These are phyloP conservation scores for Monascus purpureus DNA, from an alignment of 495 filamentous ascomycete species.

Conservation along the genomic window DNA sequence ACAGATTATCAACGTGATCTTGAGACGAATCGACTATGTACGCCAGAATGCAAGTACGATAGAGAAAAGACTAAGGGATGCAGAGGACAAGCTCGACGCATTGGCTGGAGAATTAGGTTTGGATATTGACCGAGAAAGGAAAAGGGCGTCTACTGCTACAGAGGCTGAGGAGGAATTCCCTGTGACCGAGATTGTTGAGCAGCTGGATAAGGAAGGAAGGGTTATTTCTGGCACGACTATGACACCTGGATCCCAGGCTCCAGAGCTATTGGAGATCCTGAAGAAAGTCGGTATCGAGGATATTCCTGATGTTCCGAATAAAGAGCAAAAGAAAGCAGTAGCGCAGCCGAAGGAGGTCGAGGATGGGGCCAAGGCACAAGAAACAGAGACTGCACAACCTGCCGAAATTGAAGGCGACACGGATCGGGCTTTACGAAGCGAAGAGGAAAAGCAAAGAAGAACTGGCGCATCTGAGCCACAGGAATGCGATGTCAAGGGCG, in stretches of 20 bases:
- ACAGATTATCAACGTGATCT: slow-evolving; percentile 56
- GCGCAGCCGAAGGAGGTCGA: not conserved
- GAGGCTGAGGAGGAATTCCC: slow-evolving; percentile 36
- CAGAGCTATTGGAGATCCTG: slow-evolving; percentile 51
- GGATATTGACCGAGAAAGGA: slow-evolving; percentile 33
- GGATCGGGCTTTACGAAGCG: too few species aligned
- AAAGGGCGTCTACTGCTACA: slow-evolving; percentile 17
- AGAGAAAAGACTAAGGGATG: slow-evolving; percentile 50
- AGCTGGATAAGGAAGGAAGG: slow-evolving; percentile 85
- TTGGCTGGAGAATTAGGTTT: slow-evolving; percentile 19
- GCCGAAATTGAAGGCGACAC: not conserved
- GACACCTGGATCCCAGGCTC: slow-evolving; percentile 43
- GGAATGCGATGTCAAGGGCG: not conserved
- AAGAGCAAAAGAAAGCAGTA: slow-evolving; percentile 1
- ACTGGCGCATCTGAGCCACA: not conserved
- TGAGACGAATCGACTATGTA: slow-evolving; percentile 75
- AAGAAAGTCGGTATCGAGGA: slow-evolving; percentile 55
- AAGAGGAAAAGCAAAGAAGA: not conserved
- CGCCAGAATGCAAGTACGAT: slow-evolving; percentile 55
- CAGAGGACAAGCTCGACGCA: slow-evolving; percentile 52
- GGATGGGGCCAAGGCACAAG: not conserved
- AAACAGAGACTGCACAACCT: not conserved
- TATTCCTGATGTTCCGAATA: slow-evolving; percentile 17
- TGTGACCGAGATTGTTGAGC: slow-evolving; percentile 76
- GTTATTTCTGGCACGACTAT: slow-evolving; percentile 52